These are phyloP conservation scores for Beauveria bassiana DNA, from an alignment of 2,329 filamentous ascomycete species.

Conservation along the genomic window DNA sequence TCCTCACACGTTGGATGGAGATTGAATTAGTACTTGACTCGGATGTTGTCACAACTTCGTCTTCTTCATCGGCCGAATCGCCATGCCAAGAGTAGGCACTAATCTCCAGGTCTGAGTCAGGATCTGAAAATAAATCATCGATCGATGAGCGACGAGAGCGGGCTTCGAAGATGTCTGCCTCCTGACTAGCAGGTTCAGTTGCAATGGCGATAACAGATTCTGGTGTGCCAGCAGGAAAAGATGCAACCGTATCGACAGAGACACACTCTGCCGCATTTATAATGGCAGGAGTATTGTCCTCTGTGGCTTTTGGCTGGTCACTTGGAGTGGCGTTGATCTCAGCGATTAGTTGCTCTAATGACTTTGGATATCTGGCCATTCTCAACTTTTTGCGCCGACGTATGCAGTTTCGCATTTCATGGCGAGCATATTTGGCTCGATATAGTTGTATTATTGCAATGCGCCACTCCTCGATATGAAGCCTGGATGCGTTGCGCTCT, in stretches of 20 bases:
- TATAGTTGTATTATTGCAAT: slow-evolving; percentile 22
- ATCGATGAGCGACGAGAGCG: slow-evolving; percentile 7
- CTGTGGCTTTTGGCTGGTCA: neutral
- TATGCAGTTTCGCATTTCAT: slow-evolving; percentile 36
- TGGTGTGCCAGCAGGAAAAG: too few species aligned
- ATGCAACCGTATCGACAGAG: too few species aligned
- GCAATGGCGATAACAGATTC: neutral
- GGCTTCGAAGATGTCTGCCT: neutral
- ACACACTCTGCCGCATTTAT: neutral
- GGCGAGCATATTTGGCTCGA: slow-evolving; percentile 27
- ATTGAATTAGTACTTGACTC: neutral
- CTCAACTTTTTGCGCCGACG: slow-evolving; percentile 31
- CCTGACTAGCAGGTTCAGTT: neutral
- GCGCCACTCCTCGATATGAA: slow-evolving; percentile 32
- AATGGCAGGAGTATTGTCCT: neutral
- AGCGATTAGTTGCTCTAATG: slow-evolving; percentile 18
- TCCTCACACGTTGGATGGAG: neutral
- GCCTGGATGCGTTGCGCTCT: slow-evolving; percentile 25
- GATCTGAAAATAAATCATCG: slow-evolving; percentile 1
- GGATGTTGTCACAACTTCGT: neutral
- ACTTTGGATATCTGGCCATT: slow-evolving; percentile 15
- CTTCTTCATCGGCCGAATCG: neutral
- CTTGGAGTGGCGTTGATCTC: slow-evolving; percentile 14
- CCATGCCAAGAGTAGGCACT: neutral
- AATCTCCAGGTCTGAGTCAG: neutral